A percentile compares a stretch with the other conserved stretches of the same genome.
These are phyloP conservation scores for Plectosphaerella sp. DNA, from an alignment of 2,329 filamentous ascomycete species.

Conservation along the genomic window DNA sequence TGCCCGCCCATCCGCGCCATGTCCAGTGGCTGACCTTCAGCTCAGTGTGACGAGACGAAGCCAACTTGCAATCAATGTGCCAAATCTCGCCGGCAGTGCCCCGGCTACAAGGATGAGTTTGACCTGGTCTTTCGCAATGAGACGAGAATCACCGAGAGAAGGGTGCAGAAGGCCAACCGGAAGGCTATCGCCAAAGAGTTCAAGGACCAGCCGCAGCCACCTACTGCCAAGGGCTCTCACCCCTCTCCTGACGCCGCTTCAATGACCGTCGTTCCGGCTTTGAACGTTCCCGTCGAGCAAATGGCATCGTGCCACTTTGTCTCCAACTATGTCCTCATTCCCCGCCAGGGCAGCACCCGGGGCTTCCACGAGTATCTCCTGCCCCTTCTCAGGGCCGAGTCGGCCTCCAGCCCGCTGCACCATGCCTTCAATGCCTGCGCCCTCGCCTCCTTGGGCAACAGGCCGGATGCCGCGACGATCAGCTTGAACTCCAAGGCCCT, in stretches of 20 bases:
- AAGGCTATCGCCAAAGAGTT: slow-evolving; percentile 35
- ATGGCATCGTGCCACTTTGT: slow-evolving; percentile 57
- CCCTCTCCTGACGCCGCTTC: slow-evolving; percentile 14
- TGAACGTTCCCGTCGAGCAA: slow-evolving; percentile 46
- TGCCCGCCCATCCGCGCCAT: background rate
- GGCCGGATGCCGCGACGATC: slow-evolving; percentile 27
- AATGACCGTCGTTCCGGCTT: slow-evolving; percentile 23
- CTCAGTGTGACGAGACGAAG: slow-evolving; percentile 62
- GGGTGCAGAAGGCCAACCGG: slow-evolving; percentile 52
- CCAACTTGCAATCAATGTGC: slow-evolving; percentile 62
- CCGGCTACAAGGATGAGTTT: slow-evolving; percentile 67
- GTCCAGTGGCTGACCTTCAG: background rate
- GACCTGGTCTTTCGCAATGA: slow-evolving; percentile 71
- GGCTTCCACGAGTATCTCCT: slow-evolving; percentile 58
- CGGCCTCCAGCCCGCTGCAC: slow-evolving; percentile 41
- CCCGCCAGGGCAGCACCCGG: slow-evolving; percentile 41
- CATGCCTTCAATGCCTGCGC: slow-evolving; percentile 57
- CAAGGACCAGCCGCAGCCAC: slow-evolving; percentile 15
- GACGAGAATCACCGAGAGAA: slow-evolving; percentile 61
- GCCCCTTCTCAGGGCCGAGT: slow-evolving; percentile 45
- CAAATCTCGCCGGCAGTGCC: slow-evolving; percentile 59
- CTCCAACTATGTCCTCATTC: slow-evolving; percentile 55
- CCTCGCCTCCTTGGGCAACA: slow-evolving; percentile 52
- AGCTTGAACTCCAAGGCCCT: slow-evolving; percentile 37
- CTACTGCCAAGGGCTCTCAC: slow-evolving; percentile 11